Percentiles rank a stretch among this genome's conserved stretches.
These are phyloP conservation scores for Vicia sativa DNA, from an alignment of 306 rosid genomes.

Conservation along the genomic window DNA sequence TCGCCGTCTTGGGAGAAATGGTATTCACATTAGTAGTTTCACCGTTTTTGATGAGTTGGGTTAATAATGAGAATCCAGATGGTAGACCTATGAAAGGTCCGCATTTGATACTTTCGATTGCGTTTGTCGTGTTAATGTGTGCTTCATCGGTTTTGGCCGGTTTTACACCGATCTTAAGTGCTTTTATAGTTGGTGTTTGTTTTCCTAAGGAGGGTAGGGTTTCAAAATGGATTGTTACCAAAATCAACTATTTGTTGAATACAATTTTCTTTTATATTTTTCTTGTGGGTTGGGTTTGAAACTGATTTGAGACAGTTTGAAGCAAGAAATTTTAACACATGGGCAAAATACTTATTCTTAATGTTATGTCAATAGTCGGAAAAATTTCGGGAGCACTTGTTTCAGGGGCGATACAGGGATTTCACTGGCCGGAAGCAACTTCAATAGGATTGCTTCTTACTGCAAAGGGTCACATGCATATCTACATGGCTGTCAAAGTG, in stretches of 20 bases:
- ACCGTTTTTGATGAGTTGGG: constrained; percentile 78
- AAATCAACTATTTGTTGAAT: constrained; percentile 67
- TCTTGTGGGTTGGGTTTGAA: constrained; percentile 90
- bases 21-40: constrained; percentile 57
- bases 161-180: constrained; percentile 72
- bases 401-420: constrained; percentile 67
- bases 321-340: constrained; percentile 40
- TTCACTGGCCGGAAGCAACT: constrained; percentile 79
- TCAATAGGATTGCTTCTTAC: constrained; percentile 84
- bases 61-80: constrained; percentile 86
- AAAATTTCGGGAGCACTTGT: constrained; percentile 69
- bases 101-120: constrained; percentile 77
- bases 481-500: constrained; percentile 71
- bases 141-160: constrained; percentile 51
- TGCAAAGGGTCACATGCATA: constrained; percentile 86
- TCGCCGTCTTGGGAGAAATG: constrained; percentile 49
- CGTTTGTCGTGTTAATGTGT: constrained; percentile 66
- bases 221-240: constrained; percentile 77
- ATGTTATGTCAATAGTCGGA: constrained; percentile 46
- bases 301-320: constrained; percentile 51
- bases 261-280: constrained; percentile 71
- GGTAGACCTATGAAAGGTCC: constrained; percentile 94
- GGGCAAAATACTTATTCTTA: constrained; percentile 52
- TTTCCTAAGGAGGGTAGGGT: constrained; percentile 83
- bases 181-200: constrained; percentile 76